Evolutionary conservation across 768 basidiomycete genomes (phyloP).

Genomic region (Mycena galericulata): DNA sequence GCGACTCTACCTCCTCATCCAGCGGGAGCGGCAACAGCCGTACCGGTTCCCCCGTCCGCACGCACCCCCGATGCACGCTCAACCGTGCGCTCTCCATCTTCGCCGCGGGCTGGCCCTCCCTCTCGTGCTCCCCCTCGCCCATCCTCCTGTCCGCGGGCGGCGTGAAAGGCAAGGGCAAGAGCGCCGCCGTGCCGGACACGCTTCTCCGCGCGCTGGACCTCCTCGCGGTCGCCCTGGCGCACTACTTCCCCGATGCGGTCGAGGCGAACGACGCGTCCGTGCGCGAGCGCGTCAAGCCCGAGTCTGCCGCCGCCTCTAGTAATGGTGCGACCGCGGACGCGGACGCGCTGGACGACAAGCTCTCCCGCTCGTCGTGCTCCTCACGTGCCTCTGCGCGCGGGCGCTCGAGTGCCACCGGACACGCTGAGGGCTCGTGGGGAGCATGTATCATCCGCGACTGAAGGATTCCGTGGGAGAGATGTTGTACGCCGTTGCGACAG

Average conservation of each 20-base stretch:
- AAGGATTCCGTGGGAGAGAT: slow-evolving; percentile 89
- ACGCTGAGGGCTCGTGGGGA: slow-evolving; percentile 75
- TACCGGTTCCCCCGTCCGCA: slow-evolving; percentile 53
- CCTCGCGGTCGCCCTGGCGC: slow-evolving; percentile 66
- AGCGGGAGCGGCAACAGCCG: no score
- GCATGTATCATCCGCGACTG: slow-evolving; percentile 78
- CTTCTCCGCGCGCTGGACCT: slow-evolving; percentile 76
- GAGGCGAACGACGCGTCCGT: slow-evolving; percentile 74
- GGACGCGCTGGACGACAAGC: slow-evolving; percentile 76
- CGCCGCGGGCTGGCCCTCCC: slow-evolving; percentile 48
- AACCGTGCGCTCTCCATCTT: slow-evolving; percentile 61
- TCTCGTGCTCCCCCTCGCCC: not conserved
- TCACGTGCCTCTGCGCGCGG: slow-evolving; percentile 78
- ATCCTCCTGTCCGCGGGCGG: no score
- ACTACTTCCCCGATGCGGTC: slow-evolving; percentile 75
- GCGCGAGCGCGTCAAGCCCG: no score
- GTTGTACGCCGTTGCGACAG: slow-evolving; percentile 87
- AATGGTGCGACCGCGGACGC: slow-evolving; percentile 53
- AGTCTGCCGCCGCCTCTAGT: no score
- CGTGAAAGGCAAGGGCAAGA: no score
- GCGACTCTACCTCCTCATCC: no score
- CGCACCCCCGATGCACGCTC: slow-evolving; percentile 61
- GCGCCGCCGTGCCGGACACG: slow-evolving; percentile 56
- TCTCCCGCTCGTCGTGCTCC: slow-evolving; percentile 81
- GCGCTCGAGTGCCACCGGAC: slow-evolving; percentile 67